Conservation (phyloP, 1,284 basidiomycete genomes). For the Tausonia pullulans region DNA sequence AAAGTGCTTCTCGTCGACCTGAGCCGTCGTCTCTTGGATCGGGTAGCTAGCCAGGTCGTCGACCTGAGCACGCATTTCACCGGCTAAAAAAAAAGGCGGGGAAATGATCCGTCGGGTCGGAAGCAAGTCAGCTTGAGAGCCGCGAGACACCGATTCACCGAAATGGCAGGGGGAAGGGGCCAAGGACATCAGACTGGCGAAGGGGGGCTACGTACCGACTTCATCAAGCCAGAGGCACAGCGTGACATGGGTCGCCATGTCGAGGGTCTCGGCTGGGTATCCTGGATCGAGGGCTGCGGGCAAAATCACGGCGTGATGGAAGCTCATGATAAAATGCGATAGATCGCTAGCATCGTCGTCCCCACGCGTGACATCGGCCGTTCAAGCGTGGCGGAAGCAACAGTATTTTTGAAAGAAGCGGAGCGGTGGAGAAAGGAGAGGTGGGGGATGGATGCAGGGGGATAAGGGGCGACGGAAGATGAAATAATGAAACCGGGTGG, state of each 20-base stretch:
- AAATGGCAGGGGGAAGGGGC: neutral
- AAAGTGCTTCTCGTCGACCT: conserved; percentile 42
- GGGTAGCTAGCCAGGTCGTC: conserved; percentile 16
- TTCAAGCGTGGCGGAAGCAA: neutral
- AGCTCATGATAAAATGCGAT: conserved; percentile 27
- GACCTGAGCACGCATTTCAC: conserved; percentile 14
- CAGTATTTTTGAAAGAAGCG: neutral
- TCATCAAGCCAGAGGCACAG: conserved; percentile 26
- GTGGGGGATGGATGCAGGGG: neutral
- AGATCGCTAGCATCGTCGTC: conserved; percentile 27
- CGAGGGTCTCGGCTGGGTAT: conserved; percentile 32
- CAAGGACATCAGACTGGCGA: neutral
- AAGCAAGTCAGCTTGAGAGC: conserved; percentile 5
- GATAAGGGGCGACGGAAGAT: neutral
- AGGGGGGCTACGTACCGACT: conserved; percentile 19
- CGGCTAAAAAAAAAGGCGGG: neutral
- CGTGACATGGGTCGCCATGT: conserved; percentile 29
- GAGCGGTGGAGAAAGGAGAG: neutral
- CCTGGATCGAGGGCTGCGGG: conserved; percentile 33
- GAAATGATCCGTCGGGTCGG: neutral
- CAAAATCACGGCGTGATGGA: conserved; percentile 32
- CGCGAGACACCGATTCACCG: neutral
- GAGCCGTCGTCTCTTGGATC: conserved; percentile 29
- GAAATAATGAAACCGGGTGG: neutral
- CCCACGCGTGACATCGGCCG: neutral